A percentile compares a stretch with the other conserved stretches of the same genome.
Conservation (phyloP, 805 yeast species). For the Clavispora santaluciae region DNA sequence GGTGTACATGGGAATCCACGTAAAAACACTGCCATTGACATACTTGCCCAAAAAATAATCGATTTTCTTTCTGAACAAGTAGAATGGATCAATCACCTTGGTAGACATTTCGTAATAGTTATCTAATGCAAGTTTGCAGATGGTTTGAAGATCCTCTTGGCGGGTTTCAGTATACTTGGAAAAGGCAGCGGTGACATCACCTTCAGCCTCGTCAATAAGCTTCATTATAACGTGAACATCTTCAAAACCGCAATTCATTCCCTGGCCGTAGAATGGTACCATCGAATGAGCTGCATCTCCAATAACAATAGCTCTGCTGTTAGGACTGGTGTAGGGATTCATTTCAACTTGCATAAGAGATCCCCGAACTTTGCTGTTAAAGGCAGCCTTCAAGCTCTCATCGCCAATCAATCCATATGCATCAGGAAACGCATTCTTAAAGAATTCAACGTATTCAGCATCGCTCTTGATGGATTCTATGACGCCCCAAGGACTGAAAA, state of each 20-base stretch:
- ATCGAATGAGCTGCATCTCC: conserved; percentile 96
- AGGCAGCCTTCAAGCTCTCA: conserved; percentile 46
- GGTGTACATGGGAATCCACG: conserved; percentile 83
- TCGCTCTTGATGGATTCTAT: conserved; percentile 49
- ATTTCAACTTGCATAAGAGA: conserved; percentile 71
- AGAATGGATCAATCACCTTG: conserved; percentile 59
- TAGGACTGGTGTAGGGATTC: conserved; percentile 59
- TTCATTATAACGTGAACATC: conserved; percentile 70
- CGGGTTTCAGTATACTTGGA: conserved; percentile 50
- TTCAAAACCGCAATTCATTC: conserved; percentile 94
- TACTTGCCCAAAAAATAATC: conserved; percentile 61
- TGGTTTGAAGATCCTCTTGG: conserved; percentile 66
- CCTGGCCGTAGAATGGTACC: conserved; percentile 99
- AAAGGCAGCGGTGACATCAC: conserved; percentile 47
- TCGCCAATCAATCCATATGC: conserved; percentile 66
- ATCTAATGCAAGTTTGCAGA: conserved; percentile 69
- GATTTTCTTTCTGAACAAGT: conserved; percentile 58
- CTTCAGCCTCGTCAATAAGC: conserved; percentile 36
- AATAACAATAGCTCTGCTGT: conserved; percentile 59
- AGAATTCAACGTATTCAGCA: conserved; percentile 48
- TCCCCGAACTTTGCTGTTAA: conserved; percentile 63
- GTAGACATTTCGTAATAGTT: conserved; percentile 88
- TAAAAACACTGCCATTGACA: conserved; percentile 42
- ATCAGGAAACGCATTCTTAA: conserved; percentile 63
- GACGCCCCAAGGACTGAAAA: conserved; percentile 74